Base-by-base conservation (phyloP, 2,329 filamentous ascomycete genomes). In the Chaetomium strumarium region DNA sequence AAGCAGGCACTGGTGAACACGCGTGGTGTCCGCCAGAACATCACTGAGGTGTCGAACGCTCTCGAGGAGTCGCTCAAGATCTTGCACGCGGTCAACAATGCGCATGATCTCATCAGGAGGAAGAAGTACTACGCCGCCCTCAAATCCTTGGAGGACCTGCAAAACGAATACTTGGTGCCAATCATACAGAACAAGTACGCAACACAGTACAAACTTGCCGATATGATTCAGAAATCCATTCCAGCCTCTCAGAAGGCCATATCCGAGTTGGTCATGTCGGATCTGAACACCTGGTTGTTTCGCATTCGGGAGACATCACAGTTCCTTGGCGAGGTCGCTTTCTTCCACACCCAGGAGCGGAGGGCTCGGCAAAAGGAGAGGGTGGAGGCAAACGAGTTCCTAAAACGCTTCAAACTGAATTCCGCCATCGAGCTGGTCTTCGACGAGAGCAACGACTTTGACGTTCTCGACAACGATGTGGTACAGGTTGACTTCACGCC, bases 81-180 rank as follows among this genome's bases (percentile, higher is more conserved):
- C 34, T 72, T 99, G 36, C 86, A 91, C 52, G 85, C 95, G 9
- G 90, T 95, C 47, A 99, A 99, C 64, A 85, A 96, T 64, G 89
- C 95, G 3, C 90, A 96, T 67, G 93, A 97, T 49, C 75, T 99
- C 53, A 80, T 97, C 44, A 83, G 84, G 37, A 92, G 90, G 71
- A 96, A 96, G 72, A 95, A 90, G 61, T 95, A 97, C 67, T 99
- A 99, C 68, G 90, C 87, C 6, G 93, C 93, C 2, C 77, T 99
- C 47, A 91, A 95, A 61, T 92, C 92, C 4, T 76, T 99, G 43
- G 93, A 97, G 63, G 93, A 99, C 67, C 76, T 99, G 38, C 92
- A 97, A 66, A 96, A 95, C 69, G 91, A 99, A 60, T 90, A 97
- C 66, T 79, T 99, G 16, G 74, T 85, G 13, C 82, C 82, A 16